A percentile compares a stretch with the other conserved stretches of the same genome.
These are phyloP conservation scores for Asclepias syriaca DNA, from an alignment of 257 asterid genomes.

Conservation along the genomic window DNA sequence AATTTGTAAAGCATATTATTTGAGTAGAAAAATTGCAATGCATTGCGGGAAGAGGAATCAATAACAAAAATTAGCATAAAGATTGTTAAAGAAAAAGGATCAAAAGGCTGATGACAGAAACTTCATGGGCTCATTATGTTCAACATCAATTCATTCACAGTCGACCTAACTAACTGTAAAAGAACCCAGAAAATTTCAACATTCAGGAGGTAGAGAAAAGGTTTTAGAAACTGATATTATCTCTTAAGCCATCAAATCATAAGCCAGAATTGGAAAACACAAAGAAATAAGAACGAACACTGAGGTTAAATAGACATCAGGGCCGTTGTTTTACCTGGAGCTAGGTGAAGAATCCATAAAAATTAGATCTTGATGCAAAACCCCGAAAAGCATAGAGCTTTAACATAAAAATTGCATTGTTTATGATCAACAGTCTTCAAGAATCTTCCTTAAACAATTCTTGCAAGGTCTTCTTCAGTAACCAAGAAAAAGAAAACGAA, in stretches of 20 bases:
- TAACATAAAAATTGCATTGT: conserved; percentile 31
- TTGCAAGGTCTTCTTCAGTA: conserved; percentile 39
- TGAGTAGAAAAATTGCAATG: not conserved
- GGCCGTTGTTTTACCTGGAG: conserved; percentile 28
- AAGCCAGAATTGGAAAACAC: not conserved
- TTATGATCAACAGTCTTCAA: conserved; percentile 28
- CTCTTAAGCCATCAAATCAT: not conserved
- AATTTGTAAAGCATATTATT: not conserved
- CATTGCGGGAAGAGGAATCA: not conserved
- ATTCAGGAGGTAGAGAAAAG: not conserved
- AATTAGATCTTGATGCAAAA: conserved; percentile 47
- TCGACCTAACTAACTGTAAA: not conserved
- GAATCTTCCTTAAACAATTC: conserved; percentile 25
- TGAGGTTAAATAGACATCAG: conserved; percentile 19
- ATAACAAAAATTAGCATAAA: not conserved
- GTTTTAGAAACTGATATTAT: not conserved
- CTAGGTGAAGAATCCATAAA: conserved; percentile 27
- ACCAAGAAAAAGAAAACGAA: conserved; percentile 19
- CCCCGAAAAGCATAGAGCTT: conserved; percentile 14
- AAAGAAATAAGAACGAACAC: not conserved
- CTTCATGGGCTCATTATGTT: not conserved
- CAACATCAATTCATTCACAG: not conserved
- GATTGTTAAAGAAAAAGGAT: not conserved
- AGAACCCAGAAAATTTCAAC: not conserved
- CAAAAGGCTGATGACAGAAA: not conserved